Percentiles rank a stretch among this genome's conserved stretches.
Evolutionary conservation across 129 eudicot genomes (phyloP).

Genomic region (Chrysanthemum makinoi): DNA sequence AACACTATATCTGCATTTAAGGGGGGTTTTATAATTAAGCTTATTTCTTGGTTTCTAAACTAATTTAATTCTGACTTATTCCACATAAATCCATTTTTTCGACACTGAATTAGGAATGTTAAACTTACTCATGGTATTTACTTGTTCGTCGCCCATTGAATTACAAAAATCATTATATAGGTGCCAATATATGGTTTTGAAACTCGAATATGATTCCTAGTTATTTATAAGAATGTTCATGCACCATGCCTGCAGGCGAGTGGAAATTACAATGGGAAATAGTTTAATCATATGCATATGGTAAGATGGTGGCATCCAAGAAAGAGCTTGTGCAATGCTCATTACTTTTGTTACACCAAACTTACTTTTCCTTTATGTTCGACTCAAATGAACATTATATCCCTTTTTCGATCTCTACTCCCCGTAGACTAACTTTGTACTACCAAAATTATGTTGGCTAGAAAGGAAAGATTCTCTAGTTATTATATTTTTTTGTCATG

Average conservation of each 20-base stretch:
- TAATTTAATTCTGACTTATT: neutral
- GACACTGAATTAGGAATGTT: no score
- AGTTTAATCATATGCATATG: neutral
- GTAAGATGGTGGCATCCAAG: conserved; percentile 16
- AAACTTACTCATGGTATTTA: no score
- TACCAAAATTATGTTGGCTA: conserved; percentile 20
- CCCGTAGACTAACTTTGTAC: conserved; percentile 27
- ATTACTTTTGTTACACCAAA: conserved; percentile 21
- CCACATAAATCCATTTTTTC: neutral
- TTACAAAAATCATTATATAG: neutral
- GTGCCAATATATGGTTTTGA: neutral
- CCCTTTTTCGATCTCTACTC: conserved; percentile 23
- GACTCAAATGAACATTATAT: conserved; percentile 19
- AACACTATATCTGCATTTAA: no score
- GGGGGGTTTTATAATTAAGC: no score
- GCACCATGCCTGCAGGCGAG: neutral
- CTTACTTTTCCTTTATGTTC: conserved; percentile 13
- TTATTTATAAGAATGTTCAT: conserved; percentile 6
- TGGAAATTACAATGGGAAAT: neutral
- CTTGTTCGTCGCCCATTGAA: neutral
- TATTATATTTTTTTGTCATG: neutral
- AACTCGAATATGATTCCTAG: neutral
- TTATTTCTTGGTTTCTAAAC: no score
- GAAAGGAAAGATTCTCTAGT: conserved; percentile 27
- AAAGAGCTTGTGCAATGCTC: conserved; percentile 19